A percentile compares a stretch with the other conserved stretches of the same genome.
Conservation (phyloP, 768 basidiomycete genomes). For the Mycena vulgaris region DNA sequence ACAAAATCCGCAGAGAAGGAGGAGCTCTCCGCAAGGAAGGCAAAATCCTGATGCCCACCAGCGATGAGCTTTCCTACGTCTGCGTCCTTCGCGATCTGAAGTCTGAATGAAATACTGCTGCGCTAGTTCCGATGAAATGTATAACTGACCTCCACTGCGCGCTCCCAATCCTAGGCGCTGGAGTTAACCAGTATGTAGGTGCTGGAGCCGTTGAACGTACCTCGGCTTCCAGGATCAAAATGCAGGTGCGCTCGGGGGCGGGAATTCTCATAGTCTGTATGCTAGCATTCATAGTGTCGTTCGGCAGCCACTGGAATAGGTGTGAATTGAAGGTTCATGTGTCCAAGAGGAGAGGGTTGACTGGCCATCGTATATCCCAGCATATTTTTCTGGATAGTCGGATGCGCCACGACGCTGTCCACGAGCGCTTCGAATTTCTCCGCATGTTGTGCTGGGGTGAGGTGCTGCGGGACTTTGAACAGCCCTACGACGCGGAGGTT, state of each 20-base stretch:
- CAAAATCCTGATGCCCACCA: slow-evolving; percentile 19
- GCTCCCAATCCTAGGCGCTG: not conserved
- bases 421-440: slow-evolving; percentile 12
- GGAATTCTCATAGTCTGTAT: too few species aligned
- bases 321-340: not conserved
- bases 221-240: slow-evolving; percentile 3
- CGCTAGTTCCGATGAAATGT: slow-evolving; percentile 7
- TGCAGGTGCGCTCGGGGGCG: slow-evolving; percentile 4
- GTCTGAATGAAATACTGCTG: slow-evolving; percentile 10
- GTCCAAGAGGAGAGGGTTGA: slow-evolving; percentile 12
- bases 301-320: slow-evolving; percentile 5
- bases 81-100: slow-evolving; percentile 20
- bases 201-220: not conserved
- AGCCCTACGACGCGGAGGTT: slow-evolving; percentile 11
- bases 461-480: slow-evolving; percentile 18
- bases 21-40: slow-evolving; percentile 14
- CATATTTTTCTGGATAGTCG: slow-evolving; percentile 13
- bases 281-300: not conserved
- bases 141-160: slow-evolving; percentile 5
- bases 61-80: slow-evolving; percentile 16
- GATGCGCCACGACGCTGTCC: slow-evolving; percentile 10
- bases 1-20: slow-evolving; percentile 20
- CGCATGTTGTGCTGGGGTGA: slow-evolving; percentile 11
- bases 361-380: slow-evolving; percentile 15
- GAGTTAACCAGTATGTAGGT: not conserved